A percentile compares a stretch with the other conserved stretches of the same genome.
Conservation (phyloP, 495 filamentous ascomycete genomes). For the Talaromyces proteolyticus region DNA sequence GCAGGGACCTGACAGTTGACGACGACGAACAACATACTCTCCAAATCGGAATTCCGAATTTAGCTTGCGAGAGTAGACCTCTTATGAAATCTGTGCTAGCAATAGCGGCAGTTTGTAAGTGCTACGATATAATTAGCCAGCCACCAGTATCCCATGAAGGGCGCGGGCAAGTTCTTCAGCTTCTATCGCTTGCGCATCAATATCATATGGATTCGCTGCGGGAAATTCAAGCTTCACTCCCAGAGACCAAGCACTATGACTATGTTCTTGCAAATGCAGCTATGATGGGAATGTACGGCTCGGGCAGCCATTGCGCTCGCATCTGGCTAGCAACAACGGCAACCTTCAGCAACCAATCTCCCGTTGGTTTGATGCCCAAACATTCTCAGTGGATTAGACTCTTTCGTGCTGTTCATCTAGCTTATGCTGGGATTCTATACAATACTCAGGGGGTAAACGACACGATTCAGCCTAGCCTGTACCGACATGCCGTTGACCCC, state of each 20-base stretch:
- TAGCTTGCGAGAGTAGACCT: constrained; percentile 31
- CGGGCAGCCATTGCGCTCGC: constrained; percentile 28
- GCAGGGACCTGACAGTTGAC: constrained; percentile 25
- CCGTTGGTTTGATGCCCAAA: constrained; percentile 20
- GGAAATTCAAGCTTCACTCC: constrained; percentile 21
- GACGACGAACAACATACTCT: constrained; percentile 29
- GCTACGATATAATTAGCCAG: constrained; percentile 26
- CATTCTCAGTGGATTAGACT: constrained; percentile 35
- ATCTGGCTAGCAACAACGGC: constrained; percentile 27
- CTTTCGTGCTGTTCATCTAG: constrained; percentile 29
- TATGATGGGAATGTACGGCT: constrained; percentile 41
- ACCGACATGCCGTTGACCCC: not conserved
- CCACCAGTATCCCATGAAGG: constrained; percentile 10
- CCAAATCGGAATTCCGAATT: constrained; percentile 31
- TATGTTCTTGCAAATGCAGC: constrained; percentile 35
- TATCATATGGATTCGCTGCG: constrained; percentile 28
- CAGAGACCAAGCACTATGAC: constrained; percentile 23
- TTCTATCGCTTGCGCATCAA: constrained; percentile 21
- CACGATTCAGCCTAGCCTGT: not conserved
- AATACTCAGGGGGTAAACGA: constrained; percentile 5
- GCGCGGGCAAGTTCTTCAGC: constrained; percentile 17
- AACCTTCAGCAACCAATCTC: constrained; percentile 8
- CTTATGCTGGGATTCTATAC: constrained; percentile 28
- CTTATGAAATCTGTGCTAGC: constrained; percentile 37
- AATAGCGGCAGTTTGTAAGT: constrained; percentile 33